These are phyloP conservation scores for Metschnikowia arizonensis DNA, from an alignment of 805 yeast genomes.

Conservation along the genomic window DNA sequence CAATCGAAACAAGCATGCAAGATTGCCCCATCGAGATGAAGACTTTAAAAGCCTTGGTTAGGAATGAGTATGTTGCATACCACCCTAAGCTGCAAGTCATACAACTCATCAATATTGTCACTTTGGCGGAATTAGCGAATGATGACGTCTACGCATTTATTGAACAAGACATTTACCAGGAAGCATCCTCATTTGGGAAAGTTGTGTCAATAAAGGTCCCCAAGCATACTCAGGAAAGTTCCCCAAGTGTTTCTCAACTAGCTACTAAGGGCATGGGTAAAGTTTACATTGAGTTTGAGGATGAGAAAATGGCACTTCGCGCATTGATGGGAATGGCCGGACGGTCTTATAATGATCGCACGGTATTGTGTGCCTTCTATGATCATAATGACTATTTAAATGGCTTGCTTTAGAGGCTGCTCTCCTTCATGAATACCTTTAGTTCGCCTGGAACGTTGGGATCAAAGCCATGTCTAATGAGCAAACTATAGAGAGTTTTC, in stretches of 20 bases:
- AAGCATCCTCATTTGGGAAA: conserved; percentile 49
- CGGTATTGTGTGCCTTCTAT: conserved; percentile 60
- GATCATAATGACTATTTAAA: conserved; percentile 56
- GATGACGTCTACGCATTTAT: conserved; percentile 47
- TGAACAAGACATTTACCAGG: conserved; percentile 46
- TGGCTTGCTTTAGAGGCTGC: conserved; percentile 25
- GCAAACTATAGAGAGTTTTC: conserved; percentile 54
- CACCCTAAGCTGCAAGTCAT: conserved; percentile 50
- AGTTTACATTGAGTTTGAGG: conserved; percentile 62
- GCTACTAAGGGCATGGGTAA: conserved; percentile 63
- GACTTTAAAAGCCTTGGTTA: conserved; percentile 35
- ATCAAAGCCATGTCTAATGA: conserved; percentile 63
- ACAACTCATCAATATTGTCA: conserved; percentile 61
- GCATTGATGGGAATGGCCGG: conserved; percentile 67
- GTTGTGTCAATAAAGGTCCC: conserved; percentile 59
- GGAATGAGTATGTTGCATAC: conserved; percentile 32
- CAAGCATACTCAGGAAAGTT: conserved; percentile 50
- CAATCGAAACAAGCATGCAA: conserved; percentile 31
- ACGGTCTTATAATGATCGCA: conserved; percentile 59
- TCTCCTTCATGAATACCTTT: conserved; percentile 17
- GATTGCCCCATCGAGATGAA: conserved; percentile 34
- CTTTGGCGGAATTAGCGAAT: conserved; percentile 59
- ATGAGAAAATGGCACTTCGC: conserved; percentile 44
- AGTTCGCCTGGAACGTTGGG: conserved; percentile 34
- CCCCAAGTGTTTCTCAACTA: conserved; percentile 36